These are phyloP conservation scores for Beta corolliflora DNA, from an alignment of 179 eudicot genomes.

Conservation along the genomic window DNA sequence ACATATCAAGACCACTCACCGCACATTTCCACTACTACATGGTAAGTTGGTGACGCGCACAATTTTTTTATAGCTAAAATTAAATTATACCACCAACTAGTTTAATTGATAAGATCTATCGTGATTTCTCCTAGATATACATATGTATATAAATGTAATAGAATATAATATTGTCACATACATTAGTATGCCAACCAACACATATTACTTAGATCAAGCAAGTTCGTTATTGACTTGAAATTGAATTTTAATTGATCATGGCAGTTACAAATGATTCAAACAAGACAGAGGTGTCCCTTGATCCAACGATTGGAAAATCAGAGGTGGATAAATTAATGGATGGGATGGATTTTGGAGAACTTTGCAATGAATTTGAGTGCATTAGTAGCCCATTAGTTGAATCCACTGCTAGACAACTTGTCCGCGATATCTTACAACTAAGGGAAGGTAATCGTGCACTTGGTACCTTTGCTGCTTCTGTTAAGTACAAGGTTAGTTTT, in stretches of 20 bases:
- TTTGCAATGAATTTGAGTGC: slow-evolving; percentile 98
- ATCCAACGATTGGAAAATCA: slow-evolving; percentile 33
- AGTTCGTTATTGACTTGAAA: no score
- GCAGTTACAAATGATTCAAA: slow-evolving; percentile 67
- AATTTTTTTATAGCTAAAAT: neutral
- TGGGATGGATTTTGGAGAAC: slow-evolving; percentile 79
- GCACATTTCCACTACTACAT: slow-evolving; percentile 14
- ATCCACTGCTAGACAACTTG: slow-evolving; percentile 93
- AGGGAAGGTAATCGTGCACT: slow-evolving; percentile 92
- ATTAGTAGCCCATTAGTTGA: slow-evolving; percentile 90
- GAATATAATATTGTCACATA: neutral
- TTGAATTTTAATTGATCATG: neutral
- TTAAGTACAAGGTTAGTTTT: slow-evolving; percentile 72
- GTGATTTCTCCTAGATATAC: no score
- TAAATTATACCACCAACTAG: neutral
- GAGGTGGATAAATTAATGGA: slow-evolving; percentile 84
- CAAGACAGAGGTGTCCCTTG: slow-evolving; percentile 39
- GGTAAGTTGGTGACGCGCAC: slow-evolving; percentile 29
- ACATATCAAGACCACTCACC: slow-evolving; percentile 15
- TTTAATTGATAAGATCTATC: neutral
- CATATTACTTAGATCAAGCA: no score
- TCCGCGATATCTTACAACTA: slow-evolving; percentile 85
- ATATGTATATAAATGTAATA: neutral
- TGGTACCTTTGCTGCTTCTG: slow-evolving; percentile 76
- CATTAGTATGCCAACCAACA: no score